Evolutionary conservation across 169 alveolate genomes (phyloP), one percentile per base, ranked within the genome.

Genomic region (Plasmodium falciparum): DNA sequence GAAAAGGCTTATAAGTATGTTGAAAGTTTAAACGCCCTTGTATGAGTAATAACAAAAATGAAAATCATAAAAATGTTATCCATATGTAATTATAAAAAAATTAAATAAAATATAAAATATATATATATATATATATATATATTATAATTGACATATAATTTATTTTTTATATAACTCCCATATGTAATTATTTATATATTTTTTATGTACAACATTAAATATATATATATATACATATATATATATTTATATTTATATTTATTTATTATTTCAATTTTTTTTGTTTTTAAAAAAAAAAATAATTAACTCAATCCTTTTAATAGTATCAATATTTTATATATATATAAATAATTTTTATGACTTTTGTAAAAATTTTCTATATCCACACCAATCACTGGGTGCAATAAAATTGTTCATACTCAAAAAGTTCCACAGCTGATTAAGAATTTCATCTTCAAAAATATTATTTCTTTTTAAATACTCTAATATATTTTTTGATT

Each of bases 301-400:
- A 39, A 39, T 39, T 39, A 39, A 39, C 47, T 39, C 47, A 39
- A 39, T 39, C 6, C 11, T 39, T 39, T 39, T 39, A 39, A 5
- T 39, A 7, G 47, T 39, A 39, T 39, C 9, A 39, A 6, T 56
- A 17, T 56, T 52, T 52, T 52, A 52, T 13, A 56, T 17, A 56
- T 17, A 56, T 12, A 56, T 17, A 56, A 56, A 12, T 56, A 17
- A 56, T 56, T 20, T 13, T 76, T 85, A 78, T 80, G 94, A 96
- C 76, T 96, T 95, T 75, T 95, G 97, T 24, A 95, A 90, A 56
- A 97, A 92, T 33, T 72, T 95, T 69, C 99, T 83, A 66, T 85
- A 96, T 9, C 99, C 99, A 66, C 93, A 92, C 99, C 99, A 97
- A 85, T 94, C 94, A 29, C 56, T 72, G 11, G 98, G 98, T 29